A percentile compares a stretch with the other conserved stretches of the same genome.
Evolutionary conservation across 495 filamentous ascomycete species (phyloP).

Genomic region (Penicillium crystallinum): DNA sequence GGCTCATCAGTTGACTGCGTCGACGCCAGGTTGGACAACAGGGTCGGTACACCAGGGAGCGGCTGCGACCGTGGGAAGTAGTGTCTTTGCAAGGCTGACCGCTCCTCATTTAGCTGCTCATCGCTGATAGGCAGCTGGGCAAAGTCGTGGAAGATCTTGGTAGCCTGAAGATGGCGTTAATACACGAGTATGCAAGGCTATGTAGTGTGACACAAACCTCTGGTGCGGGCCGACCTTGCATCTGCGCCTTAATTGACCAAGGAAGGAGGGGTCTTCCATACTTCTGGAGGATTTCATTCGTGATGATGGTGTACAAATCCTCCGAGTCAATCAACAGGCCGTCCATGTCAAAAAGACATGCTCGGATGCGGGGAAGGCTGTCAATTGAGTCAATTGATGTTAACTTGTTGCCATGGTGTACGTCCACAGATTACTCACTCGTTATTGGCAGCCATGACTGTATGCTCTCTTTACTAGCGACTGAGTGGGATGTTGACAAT

Average conservation of each 20-base stretch:
- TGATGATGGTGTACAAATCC: slow-evolving; percentile 80
- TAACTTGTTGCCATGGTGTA: background rate
- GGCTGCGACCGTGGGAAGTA: slow-evolving; percentile 69
- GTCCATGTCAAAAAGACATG: slow-evolving; percentile 99
- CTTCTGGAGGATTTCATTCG: slow-evolving; percentile 72
- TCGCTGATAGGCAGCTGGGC: slow-evolving; percentile 74
- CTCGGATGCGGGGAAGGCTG: slow-evolving; percentile 72
- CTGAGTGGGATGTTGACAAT: background rate
- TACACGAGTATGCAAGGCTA: background rate
- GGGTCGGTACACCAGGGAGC: slow-evolving; percentile 68
- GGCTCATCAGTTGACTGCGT: slow-evolving; percentile 39
- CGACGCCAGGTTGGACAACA: slow-evolving; percentile 53
- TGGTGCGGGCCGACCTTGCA: slow-evolving; percentile 85
- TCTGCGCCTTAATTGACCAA: slow-evolving; percentile 88
- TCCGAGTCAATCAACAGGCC: slow-evolving; percentile 91
- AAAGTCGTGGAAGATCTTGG: slow-evolving; percentile 69
- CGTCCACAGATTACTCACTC: slow-evolving; percentile 1
- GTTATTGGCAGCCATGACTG: slow-evolving; percentile 12
- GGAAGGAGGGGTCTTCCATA: slow-evolving; percentile 69
- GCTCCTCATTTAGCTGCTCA: slow-evolving; percentile 57
- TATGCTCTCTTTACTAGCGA: background rate
- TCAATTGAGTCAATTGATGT: slow-evolving; percentile 10
- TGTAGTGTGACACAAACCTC: slow-evolving; percentile 41
- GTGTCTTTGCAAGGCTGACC: slow-evolving; percentile 55
- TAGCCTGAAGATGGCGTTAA: slow-evolving; percentile 18